Evolutionary conservation across 2,329 filamentous ascomycete species (phyloP), one percentile per base, ranked within the genome.

Genomic region (Huntiella decipiens): DNA sequence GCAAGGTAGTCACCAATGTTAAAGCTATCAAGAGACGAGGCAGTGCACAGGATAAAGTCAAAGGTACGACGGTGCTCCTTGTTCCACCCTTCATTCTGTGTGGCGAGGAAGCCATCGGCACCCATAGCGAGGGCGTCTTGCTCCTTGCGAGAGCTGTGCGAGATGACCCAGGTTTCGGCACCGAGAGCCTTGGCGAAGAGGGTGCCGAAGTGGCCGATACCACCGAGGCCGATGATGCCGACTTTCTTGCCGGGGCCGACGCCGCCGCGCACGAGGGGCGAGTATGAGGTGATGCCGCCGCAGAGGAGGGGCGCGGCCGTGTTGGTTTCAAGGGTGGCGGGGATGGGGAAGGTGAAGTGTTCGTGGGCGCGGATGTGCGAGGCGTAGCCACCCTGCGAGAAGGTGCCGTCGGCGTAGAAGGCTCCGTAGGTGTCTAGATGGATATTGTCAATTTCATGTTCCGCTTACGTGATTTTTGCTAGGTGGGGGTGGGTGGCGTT

Each of bases 241-340:
- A 84, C 73, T 62, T 79, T 82, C 66, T 82, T 82, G 49, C 82
- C 82, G 1, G 79, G 79, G 0, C 80, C 79, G 50, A 70, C 69
- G 22, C 79, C 79, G 55, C 84, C 76, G 42, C 81, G 70, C 48
- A 82, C 75, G 1, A 92, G 68, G 0, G 84, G 83, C 39, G 73
- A 78, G 63, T 77, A 92, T 38, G 75, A 74, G 0, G 84, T 91
- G 34, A 88, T 66, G 49, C 84, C 84, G 7, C 82, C 84, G 59
- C 84, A 91, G 50, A 91, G 69, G 79, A 86, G 84, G 1, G 80
- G 81, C 1, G 82, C 83, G 0, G 78, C 81, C 38, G 74, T 60
- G 42, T 64, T 64, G 38, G 67, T 68, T 2, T 65, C 56, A 22
- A 91, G 68, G 37, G 67, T 72, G 8, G 83, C 79, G 5, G 83